Evolutionary conservation across 192 early-diverging fungal genomes (phyloP).

Genomic region (Hyaloraphidium curvatum): DNA sequence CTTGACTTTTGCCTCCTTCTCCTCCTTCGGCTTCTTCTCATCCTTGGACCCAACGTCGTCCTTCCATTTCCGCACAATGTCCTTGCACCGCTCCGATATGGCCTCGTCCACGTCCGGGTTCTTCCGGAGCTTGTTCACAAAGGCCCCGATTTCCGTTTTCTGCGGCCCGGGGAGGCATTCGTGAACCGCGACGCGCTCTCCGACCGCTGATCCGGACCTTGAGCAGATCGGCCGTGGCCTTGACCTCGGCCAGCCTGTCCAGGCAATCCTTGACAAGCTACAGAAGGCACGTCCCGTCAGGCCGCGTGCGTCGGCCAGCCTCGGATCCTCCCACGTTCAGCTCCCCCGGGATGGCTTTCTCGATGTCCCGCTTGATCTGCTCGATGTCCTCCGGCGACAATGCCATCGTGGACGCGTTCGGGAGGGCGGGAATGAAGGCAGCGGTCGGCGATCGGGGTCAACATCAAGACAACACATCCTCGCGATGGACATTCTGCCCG

Average conservation of each 20-base stretch:
- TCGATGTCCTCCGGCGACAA: no score
- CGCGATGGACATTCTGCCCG: no score
- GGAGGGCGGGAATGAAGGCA: no score
- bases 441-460: no score
- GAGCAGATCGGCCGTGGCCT: slow-evolving; percentile 28
- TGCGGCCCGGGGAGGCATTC: slow-evolving; percentile 7
- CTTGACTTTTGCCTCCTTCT: slow-evolving; percentile 68
- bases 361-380: no score
- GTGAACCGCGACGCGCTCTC: not conserved
- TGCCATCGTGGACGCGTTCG: no score
- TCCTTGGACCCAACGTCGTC: slow-evolving; percentile 27
- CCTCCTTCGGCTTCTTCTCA: slow-evolving; percentile 13
- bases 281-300: no score
- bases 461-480: no score
- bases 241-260: slow-evolving; percentile 18
- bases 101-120: slow-evolving; percentile 23
- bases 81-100: slow-evolving; percentile 40
- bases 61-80: slow-evolving; percentile 70
- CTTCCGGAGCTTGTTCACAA: slow-evolving; percentile 52
- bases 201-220: slow-evolving; percentile 18
- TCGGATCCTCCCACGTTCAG: no score
- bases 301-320: no score
- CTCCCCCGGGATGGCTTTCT: no score
- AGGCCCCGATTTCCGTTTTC: slow-evolving; percentile 61
- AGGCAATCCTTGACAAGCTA: slow-evolving; percentile 27